Evolutionary conservation across 345 rosid genomes (phyloP).

Genomic region (Conringia planisiliqua): DNA sequence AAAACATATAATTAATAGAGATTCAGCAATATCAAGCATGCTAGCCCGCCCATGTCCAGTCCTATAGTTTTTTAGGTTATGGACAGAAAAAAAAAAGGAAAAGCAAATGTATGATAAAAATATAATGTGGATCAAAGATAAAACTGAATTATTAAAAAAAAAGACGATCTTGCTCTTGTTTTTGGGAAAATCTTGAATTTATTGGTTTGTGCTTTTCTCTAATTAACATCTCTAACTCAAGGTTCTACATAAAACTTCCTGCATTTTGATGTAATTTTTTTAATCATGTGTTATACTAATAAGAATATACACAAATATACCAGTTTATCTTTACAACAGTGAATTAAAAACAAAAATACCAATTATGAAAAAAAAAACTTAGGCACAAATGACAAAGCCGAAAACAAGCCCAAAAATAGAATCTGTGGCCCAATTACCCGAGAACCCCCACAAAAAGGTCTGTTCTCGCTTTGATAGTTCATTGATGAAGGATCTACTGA

Average conservation of each 20-base stretch:
- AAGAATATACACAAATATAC: neutral
- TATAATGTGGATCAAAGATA: neutral
- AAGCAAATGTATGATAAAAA: neutral
- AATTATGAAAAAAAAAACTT: neutral
- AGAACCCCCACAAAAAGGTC: neutral
- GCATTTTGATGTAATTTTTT: no score
- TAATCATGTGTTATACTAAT: neutral
- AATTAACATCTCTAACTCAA: no score
- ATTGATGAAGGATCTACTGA: neutral
- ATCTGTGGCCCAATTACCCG: neutral
- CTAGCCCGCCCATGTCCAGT: neutral
- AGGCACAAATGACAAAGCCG: neutral
- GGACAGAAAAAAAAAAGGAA: no score
- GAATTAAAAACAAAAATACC: neutral
- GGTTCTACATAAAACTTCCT: no score
- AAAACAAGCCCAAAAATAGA: neutral
- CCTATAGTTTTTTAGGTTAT: neutral
- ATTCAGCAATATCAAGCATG: neutral
- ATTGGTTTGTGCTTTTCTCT: no score
- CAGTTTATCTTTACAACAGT: neutral
- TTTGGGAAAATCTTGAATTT: no score
- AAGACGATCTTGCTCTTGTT: no score
- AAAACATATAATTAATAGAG: neutral
- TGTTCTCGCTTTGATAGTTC: neutral
- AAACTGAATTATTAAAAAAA: no score